Evolutionary conservation across 768 basidiomycete species (phyloP).

Genomic region (Dendrothele bispora): DNA sequence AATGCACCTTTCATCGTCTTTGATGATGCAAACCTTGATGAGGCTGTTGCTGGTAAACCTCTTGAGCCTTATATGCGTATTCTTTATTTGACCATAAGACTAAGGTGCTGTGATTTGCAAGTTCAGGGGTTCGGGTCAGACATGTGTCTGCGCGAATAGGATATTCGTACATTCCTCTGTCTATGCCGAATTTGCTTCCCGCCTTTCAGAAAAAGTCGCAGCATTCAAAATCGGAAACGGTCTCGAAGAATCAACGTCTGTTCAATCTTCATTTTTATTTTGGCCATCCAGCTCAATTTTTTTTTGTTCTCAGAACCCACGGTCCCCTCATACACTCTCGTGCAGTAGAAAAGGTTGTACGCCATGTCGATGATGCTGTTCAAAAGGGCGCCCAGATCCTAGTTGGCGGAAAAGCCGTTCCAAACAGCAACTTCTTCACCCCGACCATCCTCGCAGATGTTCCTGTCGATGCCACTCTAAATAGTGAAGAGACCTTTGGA

Average conservation of each 20-base stretch:
- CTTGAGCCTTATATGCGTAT: constrained; percentile 9
- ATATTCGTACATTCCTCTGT: constrained; percentile 91
- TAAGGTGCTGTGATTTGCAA: constrained; percentile 74
- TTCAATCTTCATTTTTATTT: constrained; percentile 6
- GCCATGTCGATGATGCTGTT: constrained; percentile 88
- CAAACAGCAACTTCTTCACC: constrained; percentile 66
- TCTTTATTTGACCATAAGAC: constrained; percentile 1
- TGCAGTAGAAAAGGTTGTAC: constrained; percentile 81
- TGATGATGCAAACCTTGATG: constrained; percentile 91
- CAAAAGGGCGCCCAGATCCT: constrained; percentile 83
- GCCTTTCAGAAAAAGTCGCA: constrained; percentile 80
- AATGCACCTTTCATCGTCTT: constrained; percentile 98
- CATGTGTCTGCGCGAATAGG: constrained; percentile 86
- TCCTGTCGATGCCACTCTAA: constrained; percentile 59
- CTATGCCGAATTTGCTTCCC: constrained; percentile 90
- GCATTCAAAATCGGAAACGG: constrained; percentile 89
- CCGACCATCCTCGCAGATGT: constrained; percentile 93
- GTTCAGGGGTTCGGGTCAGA: constrained; percentile 81
- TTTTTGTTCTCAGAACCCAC: constrained; percentile 62
- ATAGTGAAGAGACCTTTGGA: constrained; percentile 92
- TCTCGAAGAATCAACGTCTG: constrained; percentile 73
- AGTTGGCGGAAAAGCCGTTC: constrained; percentile 78
- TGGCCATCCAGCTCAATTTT: neutral
- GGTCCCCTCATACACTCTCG: constrained; percentile 91
- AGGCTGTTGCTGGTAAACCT: constrained; percentile 77